Base-by-base conservation (phyloP, 2,329 filamentous ascomycete species). In the Hypoxylon sp. region DNA sequence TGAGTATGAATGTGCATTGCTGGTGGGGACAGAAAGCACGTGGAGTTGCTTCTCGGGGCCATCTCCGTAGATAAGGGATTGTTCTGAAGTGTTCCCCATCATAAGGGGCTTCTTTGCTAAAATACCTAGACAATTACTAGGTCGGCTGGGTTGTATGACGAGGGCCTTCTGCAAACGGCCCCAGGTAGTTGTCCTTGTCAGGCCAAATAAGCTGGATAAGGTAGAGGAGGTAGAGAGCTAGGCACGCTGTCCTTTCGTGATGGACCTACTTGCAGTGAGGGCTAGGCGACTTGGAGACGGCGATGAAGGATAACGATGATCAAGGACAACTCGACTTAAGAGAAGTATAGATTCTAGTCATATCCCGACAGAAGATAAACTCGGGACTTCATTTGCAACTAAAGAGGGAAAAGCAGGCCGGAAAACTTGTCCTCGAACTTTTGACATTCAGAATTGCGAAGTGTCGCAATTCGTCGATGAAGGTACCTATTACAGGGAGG, bases 401-500 rank as follows among this genome's bases (percentile, higher is more conserved):
- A 31, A 51, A 17, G 10, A 6, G n/a, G 30, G 30, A 53, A 35
- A 31, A 20, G n/a, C n/a, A 53, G 33, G 30, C 30, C 1, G 20
- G 49, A 53, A 44, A 33, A 42, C 33, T 42, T 42, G 25, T 14
- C 35, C 17, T 6, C 53, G 22, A 42, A 31, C 2, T n/a, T 51
- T 33, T 31, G 27, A 10, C 40, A 25, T 17, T n/a, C 10, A n/a
- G 37, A 57, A 57, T 57, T 33, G 54, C 54, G 54, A 57, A 14
- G 6, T 6, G 6, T 57, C 54, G 54, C 54, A 57, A 46, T 57
- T 44, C 40, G 13, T 31, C 14, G 27, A 17, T 22, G 6, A 22
- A 7, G 35, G 25, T 27, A 27, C 25, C 25, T 27, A 27, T 27
- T 5, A 5, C 2, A 27, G 25, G 25, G 25, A 27, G 25, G 25